Conservation (phyloP, 768 basidiomycete species). For the Rhodotorula graminis region DNA sequence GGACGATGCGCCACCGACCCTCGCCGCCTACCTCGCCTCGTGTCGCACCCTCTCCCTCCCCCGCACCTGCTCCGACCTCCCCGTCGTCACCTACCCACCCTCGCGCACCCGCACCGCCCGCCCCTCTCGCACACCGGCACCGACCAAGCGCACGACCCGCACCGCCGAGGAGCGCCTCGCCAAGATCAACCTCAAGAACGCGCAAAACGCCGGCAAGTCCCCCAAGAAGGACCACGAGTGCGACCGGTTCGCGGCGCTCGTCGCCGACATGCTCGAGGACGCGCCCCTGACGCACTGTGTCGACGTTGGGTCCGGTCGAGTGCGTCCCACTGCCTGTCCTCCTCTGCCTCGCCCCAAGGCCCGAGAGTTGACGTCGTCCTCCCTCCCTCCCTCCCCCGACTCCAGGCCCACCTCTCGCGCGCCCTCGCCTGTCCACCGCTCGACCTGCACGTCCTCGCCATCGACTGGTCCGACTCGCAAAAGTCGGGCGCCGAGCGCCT, state of each 20-base stretch:
- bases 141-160: not conserved
- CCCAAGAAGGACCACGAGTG: slow-evolving; percentile 36
- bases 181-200: slow-evolving; percentile 9
- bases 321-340: not conserved
- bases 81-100: slow-evolving; percentile 21
- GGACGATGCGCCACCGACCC: slow-evolving; percentile 2
- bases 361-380: too few species aligned
- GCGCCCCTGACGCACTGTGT: slow-evolving; percentile 14
- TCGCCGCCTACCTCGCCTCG: not conserved
- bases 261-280: not conserved
- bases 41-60: slow-evolving; percentile 26
- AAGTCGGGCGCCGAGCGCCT: slow-evolving; percentile 28
- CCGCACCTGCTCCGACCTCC: slow-evolving; percentile 15
- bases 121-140: not conserved
- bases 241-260: slow-evolving; percentile 1
- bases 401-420: slow-evolving; percentile 36
- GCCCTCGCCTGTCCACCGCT: slow-evolving; percentile 24
- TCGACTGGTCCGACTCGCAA: slow-evolving; percentile 31
- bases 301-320: slow-evolving; percentile 29
- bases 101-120: not conserved
- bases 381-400: too few species aligned
- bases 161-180: not conserved
- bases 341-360: too few species aligned
- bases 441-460: slow-evolving; percentile 34
- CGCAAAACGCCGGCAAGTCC: slow-evolving; percentile 1